phyloP scores from a whole-genome alignment of 306 rosid species.

The Cyclanthera cordifolia region DNA sequence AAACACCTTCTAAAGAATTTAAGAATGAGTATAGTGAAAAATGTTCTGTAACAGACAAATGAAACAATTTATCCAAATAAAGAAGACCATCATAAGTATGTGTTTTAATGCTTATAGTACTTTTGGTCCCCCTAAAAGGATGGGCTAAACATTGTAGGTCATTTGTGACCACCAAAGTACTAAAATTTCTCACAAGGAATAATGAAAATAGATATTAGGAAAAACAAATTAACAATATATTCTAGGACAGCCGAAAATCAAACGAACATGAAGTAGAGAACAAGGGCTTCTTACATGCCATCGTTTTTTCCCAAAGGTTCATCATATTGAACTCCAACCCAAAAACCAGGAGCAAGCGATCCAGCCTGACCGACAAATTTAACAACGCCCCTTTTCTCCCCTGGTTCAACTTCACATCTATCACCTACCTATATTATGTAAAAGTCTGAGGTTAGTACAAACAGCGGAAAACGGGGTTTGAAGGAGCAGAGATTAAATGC shows the following conservation, averaged over 20 bases:
- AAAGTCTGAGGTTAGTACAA: neutral
- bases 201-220: neutral
- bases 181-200: neutral
- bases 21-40: neutral
- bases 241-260: neutral
- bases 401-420: conserved; percentile 91
- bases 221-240: neutral
- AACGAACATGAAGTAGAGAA: neutral
- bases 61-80: neutral
- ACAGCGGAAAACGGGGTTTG: neutral
- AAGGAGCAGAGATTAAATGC: neutral
- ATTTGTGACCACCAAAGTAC: neutral
- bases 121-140: neutral
- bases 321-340: conserved; percentile 92
- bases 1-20: too few species aligned
- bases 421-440: conserved; percentile 57
- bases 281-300: conserved; percentile 58
- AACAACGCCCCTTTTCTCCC: conserved; percentile 66
- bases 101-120: neutral
- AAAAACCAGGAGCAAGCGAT: conserved; percentile 73
- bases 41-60: neutral
- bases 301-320: conserved; percentile 96
- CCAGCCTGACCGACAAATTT: conserved; percentile 73
- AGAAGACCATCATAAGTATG: neutral
- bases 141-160: neutral